Base-by-base conservation (phyloP, 495 filamentous ascomycete species). In the Rhizodiscina lignyota region DNA sequence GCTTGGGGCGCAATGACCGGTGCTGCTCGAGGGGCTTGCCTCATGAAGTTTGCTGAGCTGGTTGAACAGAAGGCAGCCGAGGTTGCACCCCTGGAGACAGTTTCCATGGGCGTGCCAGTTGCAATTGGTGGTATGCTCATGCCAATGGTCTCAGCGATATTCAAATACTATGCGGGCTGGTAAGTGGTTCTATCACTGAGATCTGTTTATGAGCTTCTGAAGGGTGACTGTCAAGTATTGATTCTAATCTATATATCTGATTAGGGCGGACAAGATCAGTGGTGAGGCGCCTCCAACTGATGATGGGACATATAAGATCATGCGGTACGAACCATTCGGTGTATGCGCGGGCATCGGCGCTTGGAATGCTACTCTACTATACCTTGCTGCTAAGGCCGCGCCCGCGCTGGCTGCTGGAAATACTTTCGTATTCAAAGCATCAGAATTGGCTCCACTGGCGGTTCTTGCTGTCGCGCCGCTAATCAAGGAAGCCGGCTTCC, bases 401-500 rank as follows among this genome's bases (percentile, higher is more conserved):
- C 72, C 75, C 1, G 78, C 78, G 5, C 50, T 83, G 11, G 78
- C 78, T 1, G 78, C 78, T 4, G 77, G 77, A 1, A 81, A 66
- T 48, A 59, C 22, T 12, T 59, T 61, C 54, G 42, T 61, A 30
- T 47, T 61, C 24, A 61, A 61, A 44, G 55, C 57, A 15, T 49
- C 43, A 15, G 55, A 55, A 10, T 55, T 58, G 38, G 56, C 57
- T n/a, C 57, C 57, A 0, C 53, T 61, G 23, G 48, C 50, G 3
- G 46, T 54, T 12, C 52, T 61, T 15, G 35, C 52, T 2, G 41
- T 61, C 18, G 55, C 51, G 2, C 46, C 56, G 29, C 49, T 62
- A 1, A 53, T 72, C 1, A 44, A 54, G 4, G 41, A 53, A 32
- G 58, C 58, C 19, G 58, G 58, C 0, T 61, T 61, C 36, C 43